Base-by-base conservation (phyloP, 345 rosid genomes). In the Bruguiera gymnorhiza region DNA sequence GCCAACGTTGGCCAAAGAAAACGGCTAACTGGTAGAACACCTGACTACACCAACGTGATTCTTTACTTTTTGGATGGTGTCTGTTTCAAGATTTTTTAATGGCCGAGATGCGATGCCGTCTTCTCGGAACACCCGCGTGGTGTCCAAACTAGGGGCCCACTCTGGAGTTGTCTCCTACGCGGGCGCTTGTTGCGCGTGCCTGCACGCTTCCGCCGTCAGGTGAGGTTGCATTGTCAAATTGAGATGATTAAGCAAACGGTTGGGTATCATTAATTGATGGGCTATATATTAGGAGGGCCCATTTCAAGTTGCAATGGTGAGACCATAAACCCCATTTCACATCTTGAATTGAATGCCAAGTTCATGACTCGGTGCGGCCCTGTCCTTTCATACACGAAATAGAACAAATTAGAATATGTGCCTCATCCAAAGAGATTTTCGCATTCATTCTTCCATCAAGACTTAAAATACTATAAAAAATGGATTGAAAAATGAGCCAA, bases 21-120 rank as follows among this genome's bases (percentile, higher is more conserved):
- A 83, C 81, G 85, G 86, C 87, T 73, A 65, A n/a, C 70, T 58
- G 64, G 55, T 57, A 43, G 71, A 73, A 60, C 75, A 54, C 72
- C 82, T 66, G 82, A 81, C n/a, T n/a, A n/a, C 73, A 73, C 76
- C 72, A 58, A 80, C 85, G 79, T 83, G 73, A 74, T 82, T 75
- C 72, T 71, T 79, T 72, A n/a, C 76, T 66, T 72, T 36, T 29
- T 8, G 18, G n/a, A 15, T 21, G 26, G 39, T 18, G 32, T 21
- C 6, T 31, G n/a, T 52, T 52, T 13, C 53, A 57, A 2, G 3
- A 5, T 16, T 31, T 5, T 62, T 34, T 43, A 3, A 11, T 21
- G 9, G 9, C 24, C 24, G 1, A 3, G 36, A 74, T 67, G 23
- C 80, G 83, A n/a, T 27, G 73, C 66, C 71, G 83, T 76, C 66